A percentile compares a stretch with the other conserved stretches of the same genome.
Conservation (phyloP, 1,284 basidiomycete species). For the Xerocomus nothofagi region DNA sequence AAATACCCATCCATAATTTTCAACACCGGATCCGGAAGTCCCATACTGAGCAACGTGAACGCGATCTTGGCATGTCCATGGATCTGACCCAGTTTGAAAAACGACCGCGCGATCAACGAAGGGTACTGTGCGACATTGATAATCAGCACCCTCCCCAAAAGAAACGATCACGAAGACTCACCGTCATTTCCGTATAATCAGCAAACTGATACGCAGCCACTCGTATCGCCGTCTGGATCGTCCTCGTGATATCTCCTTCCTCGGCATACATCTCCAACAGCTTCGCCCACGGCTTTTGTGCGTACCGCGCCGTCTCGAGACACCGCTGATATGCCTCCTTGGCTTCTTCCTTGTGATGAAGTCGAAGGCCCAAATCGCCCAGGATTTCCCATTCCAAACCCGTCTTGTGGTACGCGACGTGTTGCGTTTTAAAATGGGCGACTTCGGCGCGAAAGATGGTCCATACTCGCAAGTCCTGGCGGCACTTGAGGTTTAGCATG, state of each 20-base stretch:
- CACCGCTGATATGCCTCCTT: slow-evolving; percentile 97
- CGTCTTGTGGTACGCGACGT: slow-evolving; percentile 95
- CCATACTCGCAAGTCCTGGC: slow-evolving; percentile 94
- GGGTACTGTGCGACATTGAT: slow-evolving; percentile 66
- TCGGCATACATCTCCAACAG: slow-evolving; percentile 94
- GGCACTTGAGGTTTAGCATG: not conserved
- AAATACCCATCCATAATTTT: slow-evolving; percentile 87
- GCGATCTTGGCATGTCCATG: slow-evolving; percentile 95
- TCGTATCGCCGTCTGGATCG: slow-evolving; percentile 88
- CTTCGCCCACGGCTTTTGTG: slow-evolving; percentile 89
- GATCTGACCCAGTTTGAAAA: slow-evolving; percentile 93
- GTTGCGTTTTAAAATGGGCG: slow-evolving; percentile 98
- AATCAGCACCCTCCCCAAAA: not conserved
- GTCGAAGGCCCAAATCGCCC: slow-evolving; percentile 87
- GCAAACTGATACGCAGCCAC: slow-evolving; percentile 92
- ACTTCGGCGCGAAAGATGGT: slow-evolving; percentile 99
- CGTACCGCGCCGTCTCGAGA: slow-evolving; percentile 84
- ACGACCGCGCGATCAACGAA: slow-evolving; percentile 82
- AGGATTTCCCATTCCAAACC: slow-evolving; percentile 98
- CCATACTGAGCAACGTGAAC: slow-evolving; percentile 93
- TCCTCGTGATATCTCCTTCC: slow-evolving; percentile 88
- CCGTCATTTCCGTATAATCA: slow-evolving; percentile 82
- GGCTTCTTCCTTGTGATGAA: slow-evolving; percentile 97
- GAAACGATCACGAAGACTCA: slow-evolving; percentile 49
- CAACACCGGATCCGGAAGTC: slow-evolving; percentile 78